Base-by-base conservation (phyloP, 257 asterid genomes). In the Ballota nigra region DNA sequence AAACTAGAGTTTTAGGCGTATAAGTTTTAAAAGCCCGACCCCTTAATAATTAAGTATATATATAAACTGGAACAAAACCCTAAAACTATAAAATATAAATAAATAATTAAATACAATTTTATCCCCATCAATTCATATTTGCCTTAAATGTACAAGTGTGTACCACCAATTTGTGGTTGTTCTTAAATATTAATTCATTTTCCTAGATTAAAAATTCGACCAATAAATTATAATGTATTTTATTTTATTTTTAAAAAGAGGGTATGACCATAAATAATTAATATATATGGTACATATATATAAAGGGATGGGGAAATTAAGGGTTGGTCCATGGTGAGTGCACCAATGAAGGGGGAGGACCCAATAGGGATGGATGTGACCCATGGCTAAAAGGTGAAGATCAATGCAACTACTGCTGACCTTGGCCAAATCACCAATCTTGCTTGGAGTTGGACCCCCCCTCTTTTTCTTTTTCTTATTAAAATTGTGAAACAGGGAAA, bases 281-380 rank as follows among this genome's bases (percentile, higher is more conserved):
- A 3, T 69, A n/a, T n/a, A n/a, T n/a, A n/a, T n/a, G n/a, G n/a
- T n/a, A n/a, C n/a, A n/a, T n/a, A n/a, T n/a, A n/a, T 34, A 51
- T 28, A n/a, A 34, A 55, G 57, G 64, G 73, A 67, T 12, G 75
- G 68, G 33, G 52, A 63, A 77, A n/a, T n/a, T n/a, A n/a, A 31
- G 45, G 28, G 78, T 13, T 59, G 82, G 78, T 51, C 78, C 68
- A 77, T 65, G 18, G 3, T 68, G 58, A 75, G 64, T 52, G 69
- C 73, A 24, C 41, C 63, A 53, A 15, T 13, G 59, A 5, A 26
- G 12, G 60, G 57, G 57, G 57, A 60, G 83, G 79, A 77, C 82
- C 83, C 76, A 77, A 64, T 22, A 45, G 55, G 40, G 83, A 77
- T 61, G 81, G 83, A 77, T 61, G 82, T 73, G 86, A 81, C 86